Conservation (phyloP, 2,329 filamentous ascomycete species). For the Exophiala phaeomuriformis region DNA sequence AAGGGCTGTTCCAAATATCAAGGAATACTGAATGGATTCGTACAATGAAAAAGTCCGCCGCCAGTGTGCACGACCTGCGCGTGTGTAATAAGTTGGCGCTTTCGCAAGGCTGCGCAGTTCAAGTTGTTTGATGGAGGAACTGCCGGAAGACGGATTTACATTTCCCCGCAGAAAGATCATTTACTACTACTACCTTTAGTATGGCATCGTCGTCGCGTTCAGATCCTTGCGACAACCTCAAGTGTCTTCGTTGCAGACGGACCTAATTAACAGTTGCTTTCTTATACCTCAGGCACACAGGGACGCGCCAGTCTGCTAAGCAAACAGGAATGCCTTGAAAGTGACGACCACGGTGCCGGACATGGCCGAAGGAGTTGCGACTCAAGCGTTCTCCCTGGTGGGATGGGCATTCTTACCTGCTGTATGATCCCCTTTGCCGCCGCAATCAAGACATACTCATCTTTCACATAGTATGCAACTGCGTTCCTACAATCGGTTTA, state of each 20-base stretch:
- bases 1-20: too few species aligned
- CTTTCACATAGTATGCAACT: conserved; percentile 58
- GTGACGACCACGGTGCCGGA: neutral
- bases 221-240: too few species aligned
- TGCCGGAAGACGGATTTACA: too few species aligned
- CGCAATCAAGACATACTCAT: neutral
- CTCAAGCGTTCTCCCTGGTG: conserved; percentile 47
- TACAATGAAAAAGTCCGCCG: too few species aligned
- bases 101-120: too few species aligned
- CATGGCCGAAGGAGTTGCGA: conserved; percentile 33
- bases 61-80: too few species aligned
- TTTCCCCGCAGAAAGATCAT: too few species aligned
- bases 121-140: too few species aligned
- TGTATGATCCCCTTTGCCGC: conserved; percentile 36
- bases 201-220: too few species aligned
- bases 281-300: neutral
- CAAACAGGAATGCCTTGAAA: neutral
- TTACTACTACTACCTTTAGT: too few species aligned
- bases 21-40: too few species aligned
- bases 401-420: conserved; percentile 58
- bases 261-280: neutral
- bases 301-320: neutral
- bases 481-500: conserved; percentile 71
- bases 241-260: neutral
- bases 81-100: too few species aligned